phyloP scores from a whole-genome alignment of 1,284 basidiomycete species.

The Ustilago hordei region DNA sequence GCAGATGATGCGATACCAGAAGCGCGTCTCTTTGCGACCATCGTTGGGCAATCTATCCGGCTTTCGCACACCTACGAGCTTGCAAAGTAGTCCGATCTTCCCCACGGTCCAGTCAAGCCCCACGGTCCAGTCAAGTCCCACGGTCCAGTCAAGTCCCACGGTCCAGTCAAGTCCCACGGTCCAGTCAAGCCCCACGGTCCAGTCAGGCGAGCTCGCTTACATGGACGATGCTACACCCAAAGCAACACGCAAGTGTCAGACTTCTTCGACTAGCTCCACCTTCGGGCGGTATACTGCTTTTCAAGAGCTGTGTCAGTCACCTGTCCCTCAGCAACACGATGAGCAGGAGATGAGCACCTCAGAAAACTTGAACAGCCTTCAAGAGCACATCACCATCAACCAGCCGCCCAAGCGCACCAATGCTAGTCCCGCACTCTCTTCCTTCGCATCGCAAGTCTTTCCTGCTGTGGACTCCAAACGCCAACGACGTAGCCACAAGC shows the following conservation, averaged over 20 bases:
- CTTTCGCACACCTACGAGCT: slow-evolving; percentile 21
- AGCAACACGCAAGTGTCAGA: slow-evolving; percentile 19
- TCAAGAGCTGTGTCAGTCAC: background rate
- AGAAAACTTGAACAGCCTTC: background rate
- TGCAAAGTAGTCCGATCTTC: slow-evolving; percentile 4
- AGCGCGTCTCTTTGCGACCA: slow-evolving; percentile 8
- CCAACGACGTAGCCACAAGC: slow-evolving; percentile 13
- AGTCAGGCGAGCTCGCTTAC: background rate
- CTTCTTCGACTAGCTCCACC: slow-evolving; percentile 15
- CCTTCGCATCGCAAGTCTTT: background rate
- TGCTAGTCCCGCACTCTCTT: slow-evolving; percentile 3
- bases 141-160: background rate
- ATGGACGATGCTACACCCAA: slow-evolving; percentile 22
- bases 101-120: slow-evolving; percentile 1
- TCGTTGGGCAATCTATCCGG: slow-evolving; percentile 25
- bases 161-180: background rate
- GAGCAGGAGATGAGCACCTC: background rate
- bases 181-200: background rate
- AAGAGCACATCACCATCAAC: background rate
- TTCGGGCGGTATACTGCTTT: slow-evolving; percentile 9
- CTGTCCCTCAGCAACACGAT: background rate
- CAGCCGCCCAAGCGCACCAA: background rate
- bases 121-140: background rate
- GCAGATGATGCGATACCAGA: slow-evolving; percentile 2
- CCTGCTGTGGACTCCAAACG: background rate